phyloP scores from a whole-genome alignment of 169 alveolate species.

The Plasmodium vinckei region DNA sequence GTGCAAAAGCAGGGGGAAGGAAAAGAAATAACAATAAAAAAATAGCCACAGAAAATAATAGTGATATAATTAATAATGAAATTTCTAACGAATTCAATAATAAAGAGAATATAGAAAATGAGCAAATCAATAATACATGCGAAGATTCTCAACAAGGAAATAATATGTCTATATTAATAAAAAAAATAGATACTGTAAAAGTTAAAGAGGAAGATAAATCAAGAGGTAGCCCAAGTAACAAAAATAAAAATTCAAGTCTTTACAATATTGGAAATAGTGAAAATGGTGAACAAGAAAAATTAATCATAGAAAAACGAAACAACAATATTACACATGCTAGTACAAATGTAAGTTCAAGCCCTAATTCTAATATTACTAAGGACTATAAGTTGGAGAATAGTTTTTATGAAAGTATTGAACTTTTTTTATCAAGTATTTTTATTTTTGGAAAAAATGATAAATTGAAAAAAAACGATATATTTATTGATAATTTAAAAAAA shows the following conservation, averaged over 20 bases:
- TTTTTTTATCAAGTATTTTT: slow-evolving; percentile 41
- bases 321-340: background rate
- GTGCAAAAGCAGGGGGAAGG: slow-evolving; percentile 13
- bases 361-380: slow-evolving; percentile 13
- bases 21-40: slow-evolving; percentile 2
- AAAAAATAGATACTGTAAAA: background rate
- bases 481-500: slow-evolving; percentile 31
- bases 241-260: too few relatives aligned
- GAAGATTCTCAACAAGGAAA: background rate
- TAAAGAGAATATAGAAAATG: background rate
- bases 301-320: background rate
- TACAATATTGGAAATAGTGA: background rate
- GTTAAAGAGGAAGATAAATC: background rate
- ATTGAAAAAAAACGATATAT: slow-evolving; percentile 13
- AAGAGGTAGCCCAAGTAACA: background rate
- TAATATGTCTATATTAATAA: background rate
- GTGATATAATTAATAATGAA: background rate
- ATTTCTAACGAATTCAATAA: background rate
- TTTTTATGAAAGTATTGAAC: slow-evolving; percentile 36
- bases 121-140: background rate
- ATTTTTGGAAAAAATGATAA: slow-evolving; percentile 45
- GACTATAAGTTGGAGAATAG: slow-evolving; percentile 38
- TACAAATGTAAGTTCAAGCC: background rate
- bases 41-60: background rate
- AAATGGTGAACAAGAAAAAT: background rate